phyloP scores from a whole-genome alignment of 2,329 filamentous ascomycete species.

The Trichoderma koningiopsis region DNA sequence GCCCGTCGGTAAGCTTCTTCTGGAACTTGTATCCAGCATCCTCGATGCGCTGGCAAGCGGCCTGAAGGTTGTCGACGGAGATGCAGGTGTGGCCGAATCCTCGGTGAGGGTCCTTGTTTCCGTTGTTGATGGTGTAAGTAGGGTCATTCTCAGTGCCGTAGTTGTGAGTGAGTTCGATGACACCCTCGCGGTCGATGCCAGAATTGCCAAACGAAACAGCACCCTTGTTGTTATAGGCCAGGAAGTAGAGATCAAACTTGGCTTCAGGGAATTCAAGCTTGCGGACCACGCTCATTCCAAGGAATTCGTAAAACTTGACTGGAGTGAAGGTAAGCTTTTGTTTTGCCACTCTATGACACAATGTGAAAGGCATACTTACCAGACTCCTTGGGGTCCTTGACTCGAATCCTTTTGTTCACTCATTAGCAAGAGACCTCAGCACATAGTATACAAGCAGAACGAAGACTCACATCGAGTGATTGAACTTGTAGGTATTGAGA shows the following conservation, averaged over 20 bases:
- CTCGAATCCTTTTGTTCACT: slow-evolving; percentile 69
- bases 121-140: slow-evolving; percentile 79
- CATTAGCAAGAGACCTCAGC: background rate
- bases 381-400: slow-evolving; percentile 88
- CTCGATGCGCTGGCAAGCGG: slow-evolving; percentile 85
- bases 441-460: background rate
- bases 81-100: slow-evolving; percentile 88
- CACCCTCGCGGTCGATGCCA: slow-evolving; percentile 78
- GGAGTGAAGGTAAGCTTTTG: slow-evolving; percentile 14
- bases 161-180: slow-evolving; percentile 82
- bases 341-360: background rate
- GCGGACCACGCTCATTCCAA: slow-evolving; percentile 83
- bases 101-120: slow-evolving; percentile 84
- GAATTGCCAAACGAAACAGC: slow-evolving; percentile 74
- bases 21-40: slow-evolving; percentile 91
- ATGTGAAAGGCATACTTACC: slow-evolving; percentile 49
- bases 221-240: slow-evolving; percentile 79
- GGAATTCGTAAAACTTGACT: slow-evolving; percentile 92
- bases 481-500: slow-evolving; percentile 75
- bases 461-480: slow-evolving; percentile 75
- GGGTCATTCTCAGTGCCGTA: slow-evolving; percentile 89
- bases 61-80: slow-evolving; percentile 80
- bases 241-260: slow-evolving; percentile 95
- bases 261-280: slow-evolving; percentile 80
- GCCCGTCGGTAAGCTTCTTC: slow-evolving; percentile 88